Evolutionary conservation across 345 rosid genomes (phyloP).

Genomic region (Brassica carinata): DNA sequence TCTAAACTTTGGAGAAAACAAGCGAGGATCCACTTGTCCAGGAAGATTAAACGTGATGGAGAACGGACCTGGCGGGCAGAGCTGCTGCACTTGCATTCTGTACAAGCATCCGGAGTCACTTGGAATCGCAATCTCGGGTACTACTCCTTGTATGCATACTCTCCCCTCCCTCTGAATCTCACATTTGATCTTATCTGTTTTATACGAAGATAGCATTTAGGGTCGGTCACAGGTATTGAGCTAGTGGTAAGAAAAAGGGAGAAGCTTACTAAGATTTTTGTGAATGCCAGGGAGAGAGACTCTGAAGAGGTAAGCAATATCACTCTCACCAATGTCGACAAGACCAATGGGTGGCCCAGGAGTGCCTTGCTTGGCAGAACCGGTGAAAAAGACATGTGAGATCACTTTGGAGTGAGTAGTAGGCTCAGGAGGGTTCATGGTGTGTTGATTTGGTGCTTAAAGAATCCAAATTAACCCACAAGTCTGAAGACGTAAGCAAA

Average conservation of each 20-base stretch:
- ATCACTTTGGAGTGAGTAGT: slow-evolving; percentile 36
- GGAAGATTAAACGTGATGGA: slow-evolving; percentile 64
- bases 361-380: slow-evolving; percentile 58
- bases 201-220: neutral
- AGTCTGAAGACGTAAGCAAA: no score
- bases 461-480: slow-evolving; percentile 3
- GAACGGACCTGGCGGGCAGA: slow-evolving; percentile 63
- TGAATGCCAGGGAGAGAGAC: slow-evolving; percentile 66
- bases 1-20: slow-evolving; percentile 48
- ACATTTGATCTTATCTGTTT: no score
- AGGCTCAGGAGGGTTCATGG: slow-evolving; percentile 29
- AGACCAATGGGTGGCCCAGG: slow-evolving; percentile 62
- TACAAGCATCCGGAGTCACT: slow-evolving; percentile 33
- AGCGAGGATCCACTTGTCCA: slow-evolving; percentile 76
- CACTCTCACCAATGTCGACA: slow-evolving; percentile 67
- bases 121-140: slow-evolving; percentile 41
- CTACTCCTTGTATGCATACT: no score
- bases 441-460: no score
- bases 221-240: neutral
- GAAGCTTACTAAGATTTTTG: slow-evolving; percentile 54
- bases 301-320: slow-evolving; percentile 64
- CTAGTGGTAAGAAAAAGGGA: neutral
- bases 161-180: no score
- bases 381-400: slow-evolving; percentile 43
- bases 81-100: slow-evolving; percentile 53